A percentile compares a stretch with the other conserved stretches of the same genome.
These are phyloP conservation scores for Verticillium nubilum DNA, from an alignment of 2,329 filamentous ascomycete species.

Conservation along the genomic window DNA sequence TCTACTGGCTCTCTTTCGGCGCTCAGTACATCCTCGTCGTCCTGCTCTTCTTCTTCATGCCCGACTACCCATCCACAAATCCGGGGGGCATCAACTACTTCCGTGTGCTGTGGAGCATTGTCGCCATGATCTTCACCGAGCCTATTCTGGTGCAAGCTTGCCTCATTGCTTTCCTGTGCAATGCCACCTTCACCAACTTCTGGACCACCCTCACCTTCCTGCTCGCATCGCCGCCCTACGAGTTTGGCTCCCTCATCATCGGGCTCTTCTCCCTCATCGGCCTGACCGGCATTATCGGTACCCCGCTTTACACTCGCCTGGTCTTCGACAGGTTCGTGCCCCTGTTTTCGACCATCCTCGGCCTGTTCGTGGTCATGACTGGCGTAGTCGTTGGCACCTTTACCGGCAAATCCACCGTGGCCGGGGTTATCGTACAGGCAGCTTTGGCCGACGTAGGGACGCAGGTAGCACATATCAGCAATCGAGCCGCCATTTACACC, in stretches of 20 bases:
- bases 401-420: conserved; percentile 58
- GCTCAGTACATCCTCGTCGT: conserved; percentile 63
- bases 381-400: conserved; percentile 66
- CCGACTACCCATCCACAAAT: conserved; percentile 74
- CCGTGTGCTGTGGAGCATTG: conserved; percentile 58
- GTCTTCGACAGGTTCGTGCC: conserved; percentile 68
- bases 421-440: conserved; percentile 68
- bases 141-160: conserved; percentile 67
- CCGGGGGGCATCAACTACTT: conserved; percentile 60
- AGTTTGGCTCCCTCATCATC: conserved; percentile 62
- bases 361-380: conserved; percentile 50
- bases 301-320: conserved; percentile 63
- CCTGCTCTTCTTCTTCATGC: conserved; percentile 68
- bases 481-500: conserved; percentile 63
- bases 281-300: conserved; percentile 60
- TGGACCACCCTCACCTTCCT: conserved; percentile 73
- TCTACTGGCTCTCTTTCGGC: conserved; percentile 74
- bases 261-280: conserved; percentile 77
- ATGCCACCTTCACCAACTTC: conserved; percentile 45
- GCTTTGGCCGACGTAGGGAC: conserved; percentile 64
- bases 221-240: conserved; percentile 63
- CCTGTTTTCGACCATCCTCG: conserved; percentile 60
- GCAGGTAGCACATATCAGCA: conserved; percentile 70
- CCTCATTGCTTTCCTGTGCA: conserved; percentile 57
- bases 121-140: conserved; percentile 56